Evolutionary conservation across 495 filamentous ascomycete genomes (phyloP), one percentile per base, ranked within the genome.

Genomic region (Neurospora terricola): DNA sequence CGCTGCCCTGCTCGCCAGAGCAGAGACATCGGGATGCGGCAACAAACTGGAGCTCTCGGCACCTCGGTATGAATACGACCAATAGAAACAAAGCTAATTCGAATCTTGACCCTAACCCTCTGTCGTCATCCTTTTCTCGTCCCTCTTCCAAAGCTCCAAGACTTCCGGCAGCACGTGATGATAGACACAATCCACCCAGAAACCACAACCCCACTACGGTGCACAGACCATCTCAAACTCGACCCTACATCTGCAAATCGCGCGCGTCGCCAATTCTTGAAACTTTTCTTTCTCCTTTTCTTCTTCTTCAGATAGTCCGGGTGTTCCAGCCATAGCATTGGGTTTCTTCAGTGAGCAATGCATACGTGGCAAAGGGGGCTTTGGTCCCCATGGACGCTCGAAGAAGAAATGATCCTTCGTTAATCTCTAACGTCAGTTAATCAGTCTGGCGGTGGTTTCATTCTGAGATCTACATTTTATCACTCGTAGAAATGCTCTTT

Each of bases 371-470:
- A 34, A 68, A 48, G 72, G 77, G 76, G 75, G 80, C 80, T 86
- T 81, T 75, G 83, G 82, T 80, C 75, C 79, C 77, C 74, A 74
- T 73, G 82, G 79, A 75, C 78, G 80, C 79, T 80, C 78, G 77
- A 78, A 85, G 84, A 86, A 78, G 62, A 83, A 84, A 82, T 77
- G 86, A 86, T 88, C 86, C 84, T 82, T 88, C 86, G 86, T 88
- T 88, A 88, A 88, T 88, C 86, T 84, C 86, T 73, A 82, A 78
- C 80, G 80, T 80, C 83, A 82, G 81, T 81, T 78, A 77, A 77
- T 83, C 85, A 73, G 81, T 87, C 84, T 86, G 84, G 81, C 80
- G 78, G 75, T 80, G 81, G 86, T 88, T 88, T 88, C 86, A 87
- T 77, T 84, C 83, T 84, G 84, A 84, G 86, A 88, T 87, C 86